Conservation (phyloP, 345 rosid species). For the Eucalyptus fibrosa region DNA sequence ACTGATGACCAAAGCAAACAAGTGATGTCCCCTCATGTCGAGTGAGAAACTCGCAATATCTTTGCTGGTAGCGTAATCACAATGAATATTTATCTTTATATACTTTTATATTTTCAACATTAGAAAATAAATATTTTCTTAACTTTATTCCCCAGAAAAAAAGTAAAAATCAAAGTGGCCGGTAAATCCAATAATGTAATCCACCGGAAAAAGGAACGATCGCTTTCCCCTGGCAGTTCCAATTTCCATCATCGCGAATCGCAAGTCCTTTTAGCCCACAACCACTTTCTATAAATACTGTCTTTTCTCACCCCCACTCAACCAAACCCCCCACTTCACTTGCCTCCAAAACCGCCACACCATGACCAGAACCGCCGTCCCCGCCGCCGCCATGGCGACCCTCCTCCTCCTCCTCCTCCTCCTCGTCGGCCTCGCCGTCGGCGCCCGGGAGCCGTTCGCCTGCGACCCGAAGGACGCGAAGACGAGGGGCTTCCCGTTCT, state of each 20-base stretch:
- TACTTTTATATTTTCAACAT: not conserved
- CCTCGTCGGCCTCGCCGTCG: not conserved
- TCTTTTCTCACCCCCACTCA: not conserved
- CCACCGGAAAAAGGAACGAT: not conserved
- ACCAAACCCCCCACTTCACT: not conserved
- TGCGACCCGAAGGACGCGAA: constrained; percentile 38
- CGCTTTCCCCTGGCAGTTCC: not conserved
- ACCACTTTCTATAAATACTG: not conserved
- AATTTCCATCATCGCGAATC: not conserved
- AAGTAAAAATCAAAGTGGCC: not conserved
- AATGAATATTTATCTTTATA: not conserved
- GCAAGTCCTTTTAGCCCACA: not conserved
- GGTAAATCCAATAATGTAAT: not conserved
- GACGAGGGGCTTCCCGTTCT: constrained; percentile 34
- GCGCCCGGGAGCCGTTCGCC: constrained; percentile 37
- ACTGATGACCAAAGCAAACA: not conserved
- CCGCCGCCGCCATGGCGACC: not conserved
- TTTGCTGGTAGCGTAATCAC: not conserved
- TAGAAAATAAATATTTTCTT: no score
- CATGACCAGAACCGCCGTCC: not conserved
- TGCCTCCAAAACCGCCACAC: not conserved
- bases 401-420: not conserved
- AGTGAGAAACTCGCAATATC: not conserved
- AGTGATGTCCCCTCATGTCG: not conserved
- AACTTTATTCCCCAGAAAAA: not conserved